A percentile compares a stretch with the other conserved stretches of the same genome.
phyloP scores from a whole-genome alignment of 768 basidiomycete genomes.

The Pulveroboletus sp. region DNA sequence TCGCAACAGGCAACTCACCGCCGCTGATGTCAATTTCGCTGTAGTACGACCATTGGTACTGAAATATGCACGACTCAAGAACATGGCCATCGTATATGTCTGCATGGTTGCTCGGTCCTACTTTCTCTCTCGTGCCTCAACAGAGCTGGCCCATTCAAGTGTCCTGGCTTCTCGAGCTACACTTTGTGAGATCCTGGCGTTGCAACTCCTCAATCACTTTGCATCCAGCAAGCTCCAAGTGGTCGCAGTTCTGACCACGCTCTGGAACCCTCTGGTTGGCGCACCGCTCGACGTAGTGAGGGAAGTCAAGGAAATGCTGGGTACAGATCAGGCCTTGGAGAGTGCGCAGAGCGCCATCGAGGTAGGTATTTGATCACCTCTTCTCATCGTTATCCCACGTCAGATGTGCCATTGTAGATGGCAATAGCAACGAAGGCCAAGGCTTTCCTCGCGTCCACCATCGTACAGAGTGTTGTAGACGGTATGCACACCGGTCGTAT shows the following conservation, averaged over 20 bases:
- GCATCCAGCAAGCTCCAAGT: conserved; percentile 73
- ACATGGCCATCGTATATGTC: conserved; percentile 70
- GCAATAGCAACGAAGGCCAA: conserved; percentile 86
- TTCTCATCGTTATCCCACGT: not conserved
- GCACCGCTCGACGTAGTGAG: conserved; percentile 62
- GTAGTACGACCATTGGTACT: conserved; percentile 72
- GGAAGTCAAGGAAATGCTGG: conserved; percentile 55
- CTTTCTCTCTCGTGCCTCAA: conserved; percentile 64
- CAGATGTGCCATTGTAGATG: conserved; percentile 46
- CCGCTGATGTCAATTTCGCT: conserved; percentile 77
- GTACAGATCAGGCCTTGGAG: conserved; percentile 50
- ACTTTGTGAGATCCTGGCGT: conserved; percentile 84
- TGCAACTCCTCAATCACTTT: conserved; percentile 77
- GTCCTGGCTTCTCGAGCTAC: conserved; percentile 69
- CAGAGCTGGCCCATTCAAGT: conserved; percentile 72
- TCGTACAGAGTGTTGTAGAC: conserved; percentile 83
- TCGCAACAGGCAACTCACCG: conserved; percentile 63
- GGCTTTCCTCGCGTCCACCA: conserved; percentile 72
- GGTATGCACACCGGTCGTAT: conserved; percentile 83
- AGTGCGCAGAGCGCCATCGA: conserved; percentile 81
- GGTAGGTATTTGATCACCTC: conserved; percentile 41
- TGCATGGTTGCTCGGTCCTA: conserved; percentile 76
- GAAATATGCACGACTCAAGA: conserved; percentile 74
- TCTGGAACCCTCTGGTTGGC: conserved; percentile 83
- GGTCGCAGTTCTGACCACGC: conserved; percentile 69